Evolutionary conservation across 306 rosid species (phyloP), one percentile per base, ranked within the genome.

Genomic region (Bauhinia variegata): DNA sequence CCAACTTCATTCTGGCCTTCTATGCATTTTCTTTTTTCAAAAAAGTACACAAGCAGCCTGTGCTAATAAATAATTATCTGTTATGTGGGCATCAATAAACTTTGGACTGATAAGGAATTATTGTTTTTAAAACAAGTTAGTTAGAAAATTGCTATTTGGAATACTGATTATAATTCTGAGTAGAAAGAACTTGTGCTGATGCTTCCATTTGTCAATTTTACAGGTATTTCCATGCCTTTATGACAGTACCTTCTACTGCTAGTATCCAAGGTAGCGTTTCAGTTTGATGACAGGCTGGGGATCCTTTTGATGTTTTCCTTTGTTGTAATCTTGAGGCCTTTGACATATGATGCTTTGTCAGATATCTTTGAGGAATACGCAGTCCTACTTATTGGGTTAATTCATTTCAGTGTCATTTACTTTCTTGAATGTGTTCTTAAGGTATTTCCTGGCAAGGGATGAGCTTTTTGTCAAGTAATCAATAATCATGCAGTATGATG

Each of bases 191-290:
- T 62, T 48, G 60, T 30, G 12, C 11, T 72, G 46, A 54, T 56
- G 51, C 70, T 62, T 54, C 11, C 33, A n/a, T 64, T 58, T 71
- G 11, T 68, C 36, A 59, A 52, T 71, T 71, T 65, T 91, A 43
- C 96, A 91, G 97, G 97, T 71, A 88, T 88, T 79, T 91, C 97
- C 67, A 86, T 91, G 97, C 97, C 97, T 83, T 91, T 91, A 88
- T 88, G 91, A 88, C 75, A 16, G 78, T 54, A 39, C 34, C 48
- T 31, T 41, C 16, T 44, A 46, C 65, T 13, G 54, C 53, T 57
- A 55, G 53, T 54, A 53, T 73, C 52, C 72, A n/a, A 41, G 36
- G 48, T 75, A 33, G 74, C 75, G 38, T 54, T 38, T 78, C 76
- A 67, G 66, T 44, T 79, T 55, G 70, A 43, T 60, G 77, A 79